Conservation (phyloP, 148 eudicot species). For the Fagopyrum tataricum region DNA sequence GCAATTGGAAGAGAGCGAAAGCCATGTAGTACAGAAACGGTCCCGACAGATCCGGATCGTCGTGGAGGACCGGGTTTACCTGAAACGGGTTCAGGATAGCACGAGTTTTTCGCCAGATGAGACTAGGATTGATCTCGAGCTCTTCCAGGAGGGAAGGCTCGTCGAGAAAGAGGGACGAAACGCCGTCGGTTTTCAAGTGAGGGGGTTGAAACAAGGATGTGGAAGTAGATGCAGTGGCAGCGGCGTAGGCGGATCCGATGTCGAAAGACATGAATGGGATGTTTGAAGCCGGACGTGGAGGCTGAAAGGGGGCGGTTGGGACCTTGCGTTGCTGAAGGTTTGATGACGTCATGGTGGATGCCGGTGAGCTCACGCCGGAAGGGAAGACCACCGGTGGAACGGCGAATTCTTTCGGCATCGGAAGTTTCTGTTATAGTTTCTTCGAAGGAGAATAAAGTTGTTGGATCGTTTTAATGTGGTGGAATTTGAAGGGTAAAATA, state of each 20-base stretch:
- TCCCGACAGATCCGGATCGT: slow-evolving; percentile 27
- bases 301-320: slow-evolving; percentile 29
- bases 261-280: slow-evolving; percentile 34
- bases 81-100: slow-evolving; percentile 27
- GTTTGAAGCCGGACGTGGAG: slow-evolving; percentile 16
- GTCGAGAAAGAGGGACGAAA: slow-evolving; percentile 14
- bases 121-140: slow-evolving; percentile 26
- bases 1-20: slow-evolving; percentile 23
- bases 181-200: not conserved
- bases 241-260: slow-evolving; percentile 21
- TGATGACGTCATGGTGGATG: slow-evolving; percentile 2
- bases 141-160: slow-evolving; percentile 32
- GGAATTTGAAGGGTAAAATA: not conserved
- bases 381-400: slow-evolving; percentile 34
- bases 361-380: slow-evolving; percentile 12
- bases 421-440: not conserved
- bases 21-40: slow-evolving; percentile 24
- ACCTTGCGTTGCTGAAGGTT: slow-evolving; percentile 18
- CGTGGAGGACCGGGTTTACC: slow-evolving; percentile 19
- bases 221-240: slow-evolving; percentile 11
- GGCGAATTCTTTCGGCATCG: slow-evolving; percentile 24
- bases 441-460: not conserved
- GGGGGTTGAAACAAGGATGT: slow-evolving; percentile 2
- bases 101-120: slow-evolving; percentile 26
- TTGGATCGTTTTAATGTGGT: not conserved